Evolutionary conservation across 2,329 filamentous ascomycete species (phyloP).

Genomic region (Corynespora cassiicola): DNA sequence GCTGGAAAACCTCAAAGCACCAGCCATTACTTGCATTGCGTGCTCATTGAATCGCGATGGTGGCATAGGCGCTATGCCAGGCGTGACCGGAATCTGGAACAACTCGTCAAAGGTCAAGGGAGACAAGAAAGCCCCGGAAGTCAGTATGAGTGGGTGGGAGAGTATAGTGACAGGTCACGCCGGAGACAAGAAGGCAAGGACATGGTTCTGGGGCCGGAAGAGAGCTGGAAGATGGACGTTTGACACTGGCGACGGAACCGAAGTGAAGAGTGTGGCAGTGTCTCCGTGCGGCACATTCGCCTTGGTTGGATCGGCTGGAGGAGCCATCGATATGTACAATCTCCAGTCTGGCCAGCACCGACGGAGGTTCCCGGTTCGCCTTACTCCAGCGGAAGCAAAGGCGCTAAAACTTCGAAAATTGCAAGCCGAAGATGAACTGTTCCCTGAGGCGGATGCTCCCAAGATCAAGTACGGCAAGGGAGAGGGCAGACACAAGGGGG

Average conservation of each 20-base stretch:
- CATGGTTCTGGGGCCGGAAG: conserved; percentile 98
- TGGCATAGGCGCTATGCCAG: conserved; percentile 84
- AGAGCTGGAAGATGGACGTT: conserved; percentile 93
- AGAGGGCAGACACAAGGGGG: conserved; percentile 77
- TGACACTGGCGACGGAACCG: conserved; percentile 80
- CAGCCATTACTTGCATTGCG: conserved; percentile 89
- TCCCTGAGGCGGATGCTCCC: too few relatives aligned
- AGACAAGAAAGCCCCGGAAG: conserved; percentile 70
- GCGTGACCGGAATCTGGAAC: conserved; percentile 82
- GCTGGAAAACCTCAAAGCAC: conserved; percentile 80
- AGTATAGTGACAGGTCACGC: conserved; percentile 93
- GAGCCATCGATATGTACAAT: conserved; percentile 94
- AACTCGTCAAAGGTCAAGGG: conserved; percentile 69
- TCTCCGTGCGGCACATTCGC: conserved; percentile 95
- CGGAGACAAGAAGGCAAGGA: conserved; percentile 82
- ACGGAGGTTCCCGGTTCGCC: conserved; percentile 81
- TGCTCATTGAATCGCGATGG: conserved; percentile 93
- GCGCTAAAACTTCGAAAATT: conserved; percentile 72
- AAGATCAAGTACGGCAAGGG: conserved; percentile 57
- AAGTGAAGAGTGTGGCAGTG: conserved; percentile 84
- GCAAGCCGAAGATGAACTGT: conserved; percentile 63
- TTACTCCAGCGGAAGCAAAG: conserved; percentile 80
- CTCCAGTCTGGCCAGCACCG: conserved; percentile 90
- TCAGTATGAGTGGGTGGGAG: conserved; percentile 90
- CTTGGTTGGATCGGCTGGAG: conserved; percentile 81